phyloP scores from a whole-genome alignment of 306 rosid species.

The Sophora flavescens region DNA sequence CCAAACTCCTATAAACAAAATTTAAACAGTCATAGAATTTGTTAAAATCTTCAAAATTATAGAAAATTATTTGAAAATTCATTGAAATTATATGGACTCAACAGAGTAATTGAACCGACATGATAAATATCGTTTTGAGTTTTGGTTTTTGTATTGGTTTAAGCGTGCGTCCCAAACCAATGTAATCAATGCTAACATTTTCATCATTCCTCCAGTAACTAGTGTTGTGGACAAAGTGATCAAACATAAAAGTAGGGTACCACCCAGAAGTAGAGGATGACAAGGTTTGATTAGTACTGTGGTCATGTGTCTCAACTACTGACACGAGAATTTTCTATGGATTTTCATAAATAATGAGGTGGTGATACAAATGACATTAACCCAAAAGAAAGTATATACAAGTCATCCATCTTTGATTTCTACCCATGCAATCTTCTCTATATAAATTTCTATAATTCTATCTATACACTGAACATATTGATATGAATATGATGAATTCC shows the following conservation, averaged over 20 bases:
- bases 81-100: too few species aligned
- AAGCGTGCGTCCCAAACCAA: not conserved
- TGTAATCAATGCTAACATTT: not conserved
- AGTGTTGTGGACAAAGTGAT: not conserved
- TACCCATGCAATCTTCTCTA: slow-evolving; percentile 38
- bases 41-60: too few species aligned
- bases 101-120: too few species aligned
- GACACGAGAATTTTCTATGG: slow-evolving; percentile 14
- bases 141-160: not conserved
- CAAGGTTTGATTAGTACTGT: not conserved
- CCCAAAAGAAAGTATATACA: slow-evolving; percentile 18
- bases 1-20: too few species aligned
- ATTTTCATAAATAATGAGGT: not conserved
- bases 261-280: not conserved
- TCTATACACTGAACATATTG: slow-evolving; percentile 44
- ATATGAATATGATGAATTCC: slow-evolving; percentile 39
- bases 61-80: not conserved
- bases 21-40: too few species aligned
- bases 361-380: slow-evolving; percentile 34
- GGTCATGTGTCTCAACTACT: not conserved
- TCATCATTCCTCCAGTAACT: not conserved
- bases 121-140: not conserved
- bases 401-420: slow-evolving; percentile 33
- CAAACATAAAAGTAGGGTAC: not conserved
- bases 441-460: slow-evolving; percentile 33